These are phyloP conservation scores for Auriscalpium microsporum DNA, from an alignment of 768 basidiomycete genomes.

Conservation along the genomic window DNA sequence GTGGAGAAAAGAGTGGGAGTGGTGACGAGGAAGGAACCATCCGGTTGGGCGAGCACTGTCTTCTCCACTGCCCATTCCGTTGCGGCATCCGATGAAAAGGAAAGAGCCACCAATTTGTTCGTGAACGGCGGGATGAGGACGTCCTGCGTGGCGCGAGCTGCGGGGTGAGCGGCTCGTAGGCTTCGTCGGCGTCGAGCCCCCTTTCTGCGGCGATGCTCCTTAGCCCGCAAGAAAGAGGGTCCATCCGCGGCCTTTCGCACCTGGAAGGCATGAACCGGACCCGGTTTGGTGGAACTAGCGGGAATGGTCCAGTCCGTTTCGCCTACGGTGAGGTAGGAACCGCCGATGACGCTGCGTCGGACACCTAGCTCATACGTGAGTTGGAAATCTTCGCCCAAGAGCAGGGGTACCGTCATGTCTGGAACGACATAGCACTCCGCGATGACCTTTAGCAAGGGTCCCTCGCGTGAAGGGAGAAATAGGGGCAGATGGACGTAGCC, in stretches of 20 bases:
- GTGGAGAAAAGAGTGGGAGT: neutral
- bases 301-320: neutral
- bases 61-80: neutral
- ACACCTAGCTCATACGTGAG: constrained; percentile 16
- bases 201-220: neutral
- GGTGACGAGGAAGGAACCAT: neutral
- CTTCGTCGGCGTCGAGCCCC: neutral
- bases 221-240: neutral
- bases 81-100: neutral
- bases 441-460: neutral
- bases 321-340: constrained; percentile 1
- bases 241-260: neutral
- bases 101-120: neutral
- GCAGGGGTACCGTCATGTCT: constrained; percentile 20
- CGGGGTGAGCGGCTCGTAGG: neutral
- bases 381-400: constrained; percentile 25
- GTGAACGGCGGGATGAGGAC: neutral
- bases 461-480: neutral
- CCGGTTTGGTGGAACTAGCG: neutral
- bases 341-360: constrained; percentile 1
- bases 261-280: neutral
- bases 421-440: constrained; percentile 21
- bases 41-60: neutral
- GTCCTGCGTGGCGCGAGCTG: neutral
- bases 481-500: neutral